These are phyloP conservation scores for Pseudohalonectria lignicola DNA, from an alignment of 2,329 filamentous ascomycete genomes.

Conservation along the genomic window DNA sequence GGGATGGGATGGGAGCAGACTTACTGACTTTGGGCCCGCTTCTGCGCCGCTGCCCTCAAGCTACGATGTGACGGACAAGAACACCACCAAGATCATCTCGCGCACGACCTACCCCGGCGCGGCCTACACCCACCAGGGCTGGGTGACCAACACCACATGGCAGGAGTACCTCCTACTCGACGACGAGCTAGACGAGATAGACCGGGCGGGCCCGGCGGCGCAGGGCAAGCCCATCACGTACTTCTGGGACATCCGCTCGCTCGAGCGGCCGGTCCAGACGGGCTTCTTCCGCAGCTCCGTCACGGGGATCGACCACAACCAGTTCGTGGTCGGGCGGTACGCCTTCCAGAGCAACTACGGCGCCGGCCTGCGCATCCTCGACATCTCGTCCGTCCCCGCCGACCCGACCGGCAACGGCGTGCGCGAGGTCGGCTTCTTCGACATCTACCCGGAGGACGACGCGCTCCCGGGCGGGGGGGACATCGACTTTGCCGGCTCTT, in stretches of 20 bases:
- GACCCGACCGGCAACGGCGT: conserved; percentile 26
- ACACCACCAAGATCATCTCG: conserved; percentile 33
- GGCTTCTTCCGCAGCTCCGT: conserved; percentile 26
- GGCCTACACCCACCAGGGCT: conserved; percentile 45
- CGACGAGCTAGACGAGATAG: conserved; percentile 39
- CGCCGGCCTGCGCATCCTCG: conserved; percentile 24
- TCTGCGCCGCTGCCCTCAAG: no score
- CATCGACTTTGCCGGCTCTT: conserved; percentile 26
- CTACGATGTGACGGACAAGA: conserved; percentile 40
- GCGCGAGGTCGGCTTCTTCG: conserved; percentile 32
- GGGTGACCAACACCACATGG: conserved; percentile 31
- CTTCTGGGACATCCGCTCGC: conserved; percentile 34
- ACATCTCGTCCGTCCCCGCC: conserved; percentile 16
- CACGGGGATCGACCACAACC: conserved; percentile 31
- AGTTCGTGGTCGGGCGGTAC: conserved; percentile 27
- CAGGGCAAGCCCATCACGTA: conserved; percentile 34
- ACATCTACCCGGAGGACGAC: conserved; percentile 36
- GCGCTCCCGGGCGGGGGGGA: conserved; percentile 19
- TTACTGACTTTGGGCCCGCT: no score
- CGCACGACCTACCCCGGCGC: conserved; percentile 40
- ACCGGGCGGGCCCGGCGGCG: conserved; percentile 6
- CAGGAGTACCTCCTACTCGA: conserved; percentile 34
- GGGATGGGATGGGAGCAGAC: no score
- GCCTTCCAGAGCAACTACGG: conserved; percentile 34
- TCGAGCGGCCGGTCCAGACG: conserved; percentile 27